Evolutionary conservation across 768 basidiomycete genomes (phyloP), one percentile per base, ranked within the genome.

Genomic region (Lentinus tigrinus): DNA sequence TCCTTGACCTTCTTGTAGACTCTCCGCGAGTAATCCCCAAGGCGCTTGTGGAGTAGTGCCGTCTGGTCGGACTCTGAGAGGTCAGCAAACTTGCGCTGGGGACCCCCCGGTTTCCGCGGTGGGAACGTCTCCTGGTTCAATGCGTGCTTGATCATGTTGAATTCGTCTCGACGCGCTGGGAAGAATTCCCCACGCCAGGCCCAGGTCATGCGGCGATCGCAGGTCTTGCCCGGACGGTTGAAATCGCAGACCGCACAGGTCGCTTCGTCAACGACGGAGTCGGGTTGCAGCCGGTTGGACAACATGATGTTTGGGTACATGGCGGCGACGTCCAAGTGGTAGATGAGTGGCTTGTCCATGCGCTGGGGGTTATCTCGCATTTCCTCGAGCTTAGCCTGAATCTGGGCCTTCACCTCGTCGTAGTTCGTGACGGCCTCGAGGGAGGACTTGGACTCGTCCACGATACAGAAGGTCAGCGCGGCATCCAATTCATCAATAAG

Each of bases 251-350:
- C 95, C 1, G 97, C 97, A 68, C 97, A 99, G 17, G 88, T 89
- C 19, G 96, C 86, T 72, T 98, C 97, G 67, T 95, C 93, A 10
- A 98, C 89, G 77, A 98, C 91, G 2, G 97, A 97, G 74, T 99
- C 97, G 2, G 97, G 97, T 65, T 99, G 97, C 2, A 99, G 81
- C 34, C 97, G 92, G 70, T 99, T 99, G 17, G 95, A 98, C 78
- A 99, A 88, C 97, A 99, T 99, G 84, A 99, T 98, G 73, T 98
- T 99, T 56, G 97, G 97, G 72, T 99, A 98, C 97, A 99, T 99
- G 62, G 97, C 97, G 2, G 97, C 97, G 61, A 99, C 97, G 67
- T 99, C 97, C 67, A 98, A 75, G 73, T 99, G 97, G 74, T 99
- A 99, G 69, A 99, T 98, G 62, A 98, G 85, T 0, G 97, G 97